phyloP scores from a whole-genome alignment of 495 filamentous ascomycete genomes.

The Elasticomyces elasticus region DNA sequence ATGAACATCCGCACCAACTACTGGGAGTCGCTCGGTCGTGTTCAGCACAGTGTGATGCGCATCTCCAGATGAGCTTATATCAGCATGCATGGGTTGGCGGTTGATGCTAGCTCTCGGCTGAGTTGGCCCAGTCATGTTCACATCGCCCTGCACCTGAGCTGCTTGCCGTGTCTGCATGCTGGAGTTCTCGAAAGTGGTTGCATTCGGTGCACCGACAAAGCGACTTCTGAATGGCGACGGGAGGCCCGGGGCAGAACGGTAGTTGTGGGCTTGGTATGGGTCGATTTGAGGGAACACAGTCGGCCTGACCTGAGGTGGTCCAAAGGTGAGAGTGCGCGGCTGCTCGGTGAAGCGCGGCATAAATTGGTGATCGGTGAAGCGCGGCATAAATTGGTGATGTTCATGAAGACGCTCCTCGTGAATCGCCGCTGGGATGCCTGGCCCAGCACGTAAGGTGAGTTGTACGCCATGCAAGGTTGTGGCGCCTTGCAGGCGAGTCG shows the following conservation, averaged over 20 bases:
- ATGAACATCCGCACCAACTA: not conserved
- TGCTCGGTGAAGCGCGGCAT: not conserved
- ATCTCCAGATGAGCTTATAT: too few relatives aligned
- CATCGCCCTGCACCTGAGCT: not conserved
- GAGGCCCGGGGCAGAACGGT: too few relatives aligned
- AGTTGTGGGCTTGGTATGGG: too few relatives aligned
- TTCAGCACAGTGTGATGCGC: too few relatives aligned
- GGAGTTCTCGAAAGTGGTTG: too few relatives aligned
- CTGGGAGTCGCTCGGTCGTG: too few relatives aligned
- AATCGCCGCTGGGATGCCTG: not conserved
- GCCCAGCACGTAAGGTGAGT: not conserved
- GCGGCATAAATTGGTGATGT: not conserved
- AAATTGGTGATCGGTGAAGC: not conserved
- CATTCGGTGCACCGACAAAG: too few relatives aligned
- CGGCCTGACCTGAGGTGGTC: too few relatives aligned
- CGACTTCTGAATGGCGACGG: too few relatives aligned
- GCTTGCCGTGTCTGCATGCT: not conserved
- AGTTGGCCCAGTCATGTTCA: not conserved
- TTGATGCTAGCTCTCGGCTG: too few relatives aligned
- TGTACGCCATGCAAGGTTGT: not conserved
- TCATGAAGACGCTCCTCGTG: not conserved
- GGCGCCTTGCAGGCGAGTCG: not conserved
- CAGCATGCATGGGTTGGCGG: not conserved
- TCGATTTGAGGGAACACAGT: too few relatives aligned
- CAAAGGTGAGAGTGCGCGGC: not conserved